Conservation (phyloP, 345 rosid species). For the Salix purpurea region DNA sequence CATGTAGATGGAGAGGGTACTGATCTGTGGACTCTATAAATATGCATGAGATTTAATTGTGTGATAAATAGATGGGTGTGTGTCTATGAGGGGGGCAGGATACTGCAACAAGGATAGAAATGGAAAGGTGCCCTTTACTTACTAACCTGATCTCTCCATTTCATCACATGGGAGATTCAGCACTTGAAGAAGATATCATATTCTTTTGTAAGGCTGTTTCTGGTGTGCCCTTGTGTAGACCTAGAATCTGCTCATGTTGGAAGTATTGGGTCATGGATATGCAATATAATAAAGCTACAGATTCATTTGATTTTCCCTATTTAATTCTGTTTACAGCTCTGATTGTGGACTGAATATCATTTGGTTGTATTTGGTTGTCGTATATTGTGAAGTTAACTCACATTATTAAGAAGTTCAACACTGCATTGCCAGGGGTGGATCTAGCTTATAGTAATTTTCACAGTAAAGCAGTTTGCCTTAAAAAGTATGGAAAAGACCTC, state of each 20-base stretch:
- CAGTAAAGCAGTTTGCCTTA: not conserved
- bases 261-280: not conserved
- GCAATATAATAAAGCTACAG: not conserved
- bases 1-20: no score
- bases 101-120: not conserved
- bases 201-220: not conserved
- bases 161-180: not conserved
- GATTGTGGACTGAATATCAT: not conserved
- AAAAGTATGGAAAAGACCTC: not conserved
- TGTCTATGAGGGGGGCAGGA: no score
- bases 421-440: not conserved
- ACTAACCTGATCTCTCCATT: not conserved
- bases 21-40: no score
- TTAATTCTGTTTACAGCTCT: not conserved
- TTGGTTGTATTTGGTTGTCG: not conserved
- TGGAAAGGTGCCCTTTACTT: not conserved
- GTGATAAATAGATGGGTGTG: no score
- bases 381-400: not conserved
- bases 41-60: no score
- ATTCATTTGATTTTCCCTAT: not conserved
- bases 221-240: not conserved
- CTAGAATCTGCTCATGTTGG: no score
- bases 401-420: not conserved
- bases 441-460: no score
- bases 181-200: not conserved